Percentiles rank a stretch among this genome's conserved stretches.
phyloP scores from a whole-genome alignment of 345 rosid genomes.

The Heritiera littoralis region DNA sequence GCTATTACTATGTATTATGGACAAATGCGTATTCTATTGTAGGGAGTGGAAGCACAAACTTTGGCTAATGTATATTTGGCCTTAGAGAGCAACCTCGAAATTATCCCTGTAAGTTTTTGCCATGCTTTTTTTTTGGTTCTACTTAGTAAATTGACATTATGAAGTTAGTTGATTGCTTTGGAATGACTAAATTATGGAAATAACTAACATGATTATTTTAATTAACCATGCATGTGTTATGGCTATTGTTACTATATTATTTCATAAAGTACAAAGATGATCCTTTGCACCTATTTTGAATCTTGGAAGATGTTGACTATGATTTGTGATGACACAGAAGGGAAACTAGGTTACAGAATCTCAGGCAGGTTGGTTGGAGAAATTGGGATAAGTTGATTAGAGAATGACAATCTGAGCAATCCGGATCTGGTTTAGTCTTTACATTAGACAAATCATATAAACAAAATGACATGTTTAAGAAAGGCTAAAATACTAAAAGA shows the following conservation, averaged over 20 bases:
- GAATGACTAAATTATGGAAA: not conserved
- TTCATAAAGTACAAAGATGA: not conserved
- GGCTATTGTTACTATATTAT: not conserved
- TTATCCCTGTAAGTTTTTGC: slow-evolving; percentile 74
- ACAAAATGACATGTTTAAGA: not conserved
- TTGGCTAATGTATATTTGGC: slow-evolving; percentile 96
- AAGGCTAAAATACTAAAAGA: not conserved
- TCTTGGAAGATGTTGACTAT: not conserved
- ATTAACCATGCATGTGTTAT: not conserved
- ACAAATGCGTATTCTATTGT: slow-evolving; percentile 20
- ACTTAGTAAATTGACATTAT: not conserved
- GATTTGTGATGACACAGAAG: not conserved
- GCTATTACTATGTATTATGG: not conserved
- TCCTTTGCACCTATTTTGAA: not conserved
- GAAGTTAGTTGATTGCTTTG: not conserved
- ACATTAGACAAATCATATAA: too few species aligned
- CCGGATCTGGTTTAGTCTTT: too few species aligned
- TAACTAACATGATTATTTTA: not conserved
- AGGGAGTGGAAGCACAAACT: slow-evolving; percentile 99
- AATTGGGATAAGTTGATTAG: not conserved
- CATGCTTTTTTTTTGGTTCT: slow-evolving; percentile 18
- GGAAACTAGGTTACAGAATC: not conserved
- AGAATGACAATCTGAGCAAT: not conserved
- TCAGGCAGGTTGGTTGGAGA: not conserved
- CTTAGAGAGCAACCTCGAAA: slow-evolving; percentile 92